phyloP scores from a whole-genome alignment of 306 rosid genomes.

The Oemleria cerasiformis region DNA sequence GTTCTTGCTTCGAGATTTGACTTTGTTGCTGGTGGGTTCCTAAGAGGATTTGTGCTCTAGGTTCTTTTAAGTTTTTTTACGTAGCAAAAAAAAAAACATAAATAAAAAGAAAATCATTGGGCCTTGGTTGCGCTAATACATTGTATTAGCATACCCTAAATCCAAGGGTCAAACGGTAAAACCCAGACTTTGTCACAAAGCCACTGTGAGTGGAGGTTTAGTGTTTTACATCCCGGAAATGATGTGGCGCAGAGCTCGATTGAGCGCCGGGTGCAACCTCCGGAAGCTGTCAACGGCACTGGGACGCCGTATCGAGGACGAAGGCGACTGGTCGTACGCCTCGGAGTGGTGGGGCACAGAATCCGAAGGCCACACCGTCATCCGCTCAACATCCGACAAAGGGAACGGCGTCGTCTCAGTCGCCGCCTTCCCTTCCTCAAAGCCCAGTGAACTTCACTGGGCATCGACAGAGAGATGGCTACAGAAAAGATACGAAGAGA shows the following conservation, averaged over 20 bases:
- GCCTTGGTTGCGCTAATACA: too few species aligned
- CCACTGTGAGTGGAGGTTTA: not conserved
- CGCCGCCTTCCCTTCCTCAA: constrained; percentile 65
- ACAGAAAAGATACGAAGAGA: constrained; percentile 52
- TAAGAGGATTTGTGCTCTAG: too few species aligned
- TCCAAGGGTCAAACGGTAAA: constrained; percentile 20
- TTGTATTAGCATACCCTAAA: too few species aligned
- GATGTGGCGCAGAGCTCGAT: constrained; percentile 49
- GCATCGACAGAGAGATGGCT: constrained; percentile 65
- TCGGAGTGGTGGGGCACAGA: constrained; percentile 89
- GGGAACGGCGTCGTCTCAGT: constrained; percentile 89
- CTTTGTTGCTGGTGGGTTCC: too few species aligned
- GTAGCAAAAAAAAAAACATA: too few species aligned
- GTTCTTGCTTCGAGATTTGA: too few species aligned
- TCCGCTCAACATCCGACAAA: constrained; percentile 65
- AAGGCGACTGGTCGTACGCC: constrained; percentile 87
- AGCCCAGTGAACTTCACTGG: constrained; percentile 61
- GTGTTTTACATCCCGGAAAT: constrained; percentile 6
- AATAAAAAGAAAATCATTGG: too few species aligned
- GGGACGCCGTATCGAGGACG: constrained; percentile 59
- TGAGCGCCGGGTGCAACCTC: constrained; percentile 17
- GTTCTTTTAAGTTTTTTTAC: too few species aligned
- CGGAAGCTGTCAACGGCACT: constrained; percentile 60
- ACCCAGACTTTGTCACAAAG: constrained; percentile 1
- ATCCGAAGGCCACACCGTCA: constrained; percentile 48